Evolutionary conservation across 75 land plant species (phyloP), one percentile per base, ranked within the genome.

Genomic region (Pinus albicaulis): DNA sequence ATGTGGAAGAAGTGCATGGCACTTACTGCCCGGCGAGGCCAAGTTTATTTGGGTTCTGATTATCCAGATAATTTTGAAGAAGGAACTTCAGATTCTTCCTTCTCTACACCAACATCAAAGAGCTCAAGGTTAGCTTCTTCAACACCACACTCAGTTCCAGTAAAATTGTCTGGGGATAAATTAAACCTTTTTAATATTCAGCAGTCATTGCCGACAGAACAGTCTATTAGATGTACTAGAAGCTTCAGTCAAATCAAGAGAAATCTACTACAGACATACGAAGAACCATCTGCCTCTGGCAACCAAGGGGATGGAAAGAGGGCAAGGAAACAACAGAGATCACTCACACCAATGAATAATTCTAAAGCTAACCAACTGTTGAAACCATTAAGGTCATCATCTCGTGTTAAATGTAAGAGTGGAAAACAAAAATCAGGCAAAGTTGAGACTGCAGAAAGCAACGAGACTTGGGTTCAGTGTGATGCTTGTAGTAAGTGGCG

Each of bases 401-500:
- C 68, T 66, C 71, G 64, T 31, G n/a, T 48, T 13, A 55, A 71
- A 57, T 31, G 72, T 38, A 70, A 31, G 13, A 36, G 59, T 36
- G 77, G 65, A 72, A 75, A 72, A 57, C 19, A 55, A 5, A 44
- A 36, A 53, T 56, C 69, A n/a, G 77, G 24, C 41, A 57, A 6
- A 48, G 74, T 11, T 7, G 75, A 24, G 36, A 19, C 52, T 52
- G 12, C 61, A 57, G 89, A 81, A 55, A 52, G 24, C 34, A 80
- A 86, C 72, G 93, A 95, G 23, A 84, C 84, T 28, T 96, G 99
- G 99, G 91, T 90, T 23, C 99, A 96, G 82, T 96, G 99, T 86
- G 97, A 96, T 84, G 83, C 91, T 59, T 96, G 99, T 76, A 86
- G 70, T 53, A 96, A 96, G 75, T 96, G 99, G 99, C 81, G 99